These are phyloP conservation scores for Tulasnella sp. DNA, from an alignment of 768 basidiomycete genomes.

Conservation along the genomic window DNA sequence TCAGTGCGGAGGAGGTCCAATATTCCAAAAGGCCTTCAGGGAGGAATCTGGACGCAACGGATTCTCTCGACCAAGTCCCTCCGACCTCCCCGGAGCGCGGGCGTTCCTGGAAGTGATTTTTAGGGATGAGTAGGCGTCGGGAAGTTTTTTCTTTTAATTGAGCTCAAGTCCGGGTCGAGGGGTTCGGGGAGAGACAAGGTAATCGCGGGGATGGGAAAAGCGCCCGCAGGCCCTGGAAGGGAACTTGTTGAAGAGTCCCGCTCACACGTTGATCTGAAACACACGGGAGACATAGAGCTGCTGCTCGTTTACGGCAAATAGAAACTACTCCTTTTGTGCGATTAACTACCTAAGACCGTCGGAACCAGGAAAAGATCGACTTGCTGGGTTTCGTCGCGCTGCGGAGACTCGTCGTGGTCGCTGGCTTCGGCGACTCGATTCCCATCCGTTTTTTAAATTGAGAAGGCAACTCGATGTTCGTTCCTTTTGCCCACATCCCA, in stretches of 20 bases:
- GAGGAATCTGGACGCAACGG: neutral
- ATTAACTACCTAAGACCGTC: neutral
- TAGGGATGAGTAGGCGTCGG: neutral
- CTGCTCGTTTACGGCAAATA: neutral
- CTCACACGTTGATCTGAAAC: neutral
- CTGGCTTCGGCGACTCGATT: neutral
- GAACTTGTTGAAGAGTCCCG: neutral
- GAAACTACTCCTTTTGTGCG: neutral
- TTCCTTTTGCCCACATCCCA: conserved; percentile 68
- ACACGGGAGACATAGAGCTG: neutral
- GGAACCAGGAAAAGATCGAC: neutral
- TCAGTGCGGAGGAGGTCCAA: neutral
- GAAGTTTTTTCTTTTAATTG: too few species aligned
- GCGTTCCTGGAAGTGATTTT: neutral
- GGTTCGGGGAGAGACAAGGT: neutral
- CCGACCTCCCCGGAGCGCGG: neutral
- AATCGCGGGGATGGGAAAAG: neutral
- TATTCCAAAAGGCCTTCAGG: neutral
- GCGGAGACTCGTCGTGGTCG: neutral
- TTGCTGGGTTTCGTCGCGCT: neutral
- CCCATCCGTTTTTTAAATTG: conserved; percentile 63
- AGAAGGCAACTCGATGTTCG: conserved; percentile 55
- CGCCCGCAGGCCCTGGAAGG: neutral
- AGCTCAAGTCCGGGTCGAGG: neutral
- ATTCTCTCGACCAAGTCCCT: neutral